Base-by-base conservation (phyloP, 2,329 filamentous ascomycete species). In the Dryadomyces quercus-mongolicae region DNA sequence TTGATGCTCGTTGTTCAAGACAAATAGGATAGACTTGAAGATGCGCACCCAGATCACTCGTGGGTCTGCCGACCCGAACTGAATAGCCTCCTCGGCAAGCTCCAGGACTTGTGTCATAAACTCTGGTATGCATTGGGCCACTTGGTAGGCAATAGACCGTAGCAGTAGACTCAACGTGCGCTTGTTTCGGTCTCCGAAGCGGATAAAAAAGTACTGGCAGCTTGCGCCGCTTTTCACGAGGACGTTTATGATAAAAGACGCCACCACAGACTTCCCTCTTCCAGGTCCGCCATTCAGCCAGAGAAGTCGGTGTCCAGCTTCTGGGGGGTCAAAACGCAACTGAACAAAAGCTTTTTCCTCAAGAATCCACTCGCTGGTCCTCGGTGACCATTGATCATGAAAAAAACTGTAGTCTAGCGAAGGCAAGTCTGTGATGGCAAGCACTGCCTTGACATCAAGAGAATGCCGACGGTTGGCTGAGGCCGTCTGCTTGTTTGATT, bases 201-300 rank as follows among this genome's bases (percentile, higher is more conserved):
- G 34, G 21, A 56, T 46, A 40, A 51, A 56, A 15, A 45, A 53
- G 31, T 46, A 56, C 13, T 20, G 40, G 42, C 40, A 46, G 43
- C 15, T 31, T 12, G 6, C 12, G 6, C 10, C 21, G 1, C n/a
- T 16, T 5, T 10, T 15, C 5, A 36, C 25, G 7, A 56, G 47
- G 9, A 20, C 21, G 5, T 53, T 12, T 5, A 56, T 49, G 2
- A 56, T 5, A 8, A 43, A 47, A 4, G 51, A 49, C 4, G 51
- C 46, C 16, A 56, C 21, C 16, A 52, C 50, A 9, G 54, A 47
- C 48, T 53, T 56, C 3, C 54, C 54, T 8, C 21, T 10, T 6
- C 43, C 54, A 13, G 54, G 51, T 31, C 52, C 8, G 45, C 18
- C n/a, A 49, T 25, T n/a, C 18, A 51, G 45, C 25, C 25, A 31